phyloP scores from a whole-genome alignment of 2,329 filamentous ascomycete species.

The Fusarium staphyleae region DNA sequence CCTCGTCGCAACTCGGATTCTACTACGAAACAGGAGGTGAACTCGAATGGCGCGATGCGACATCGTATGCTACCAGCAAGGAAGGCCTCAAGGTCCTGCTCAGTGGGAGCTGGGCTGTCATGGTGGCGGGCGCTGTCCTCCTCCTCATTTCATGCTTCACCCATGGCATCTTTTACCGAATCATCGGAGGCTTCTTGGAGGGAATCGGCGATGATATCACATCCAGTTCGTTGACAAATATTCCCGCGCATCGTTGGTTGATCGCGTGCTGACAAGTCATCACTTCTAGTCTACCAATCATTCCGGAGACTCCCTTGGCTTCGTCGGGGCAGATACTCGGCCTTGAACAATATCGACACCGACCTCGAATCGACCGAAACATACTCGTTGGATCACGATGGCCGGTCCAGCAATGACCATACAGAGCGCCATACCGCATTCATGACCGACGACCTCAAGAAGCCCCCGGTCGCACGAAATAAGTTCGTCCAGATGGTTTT shows the following conservation, averaged over 20 bases:
- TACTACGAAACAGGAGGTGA: conserved; percentile 44
- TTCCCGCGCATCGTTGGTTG: background rate
- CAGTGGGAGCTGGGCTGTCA: conserved; percentile 40
- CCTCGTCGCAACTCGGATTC: conserved; percentile 45
- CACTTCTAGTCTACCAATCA: conserved; percentile 21
- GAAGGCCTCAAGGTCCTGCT: conserved; percentile 45
- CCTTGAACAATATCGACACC: conserved; percentile 19
- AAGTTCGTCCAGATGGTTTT: conserved; percentile 18
- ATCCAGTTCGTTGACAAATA: conserved; percentile 17
- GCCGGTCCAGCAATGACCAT: conserved; percentile 26
- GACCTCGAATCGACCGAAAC: conserved; percentile 33
- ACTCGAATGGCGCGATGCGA: conserved; percentile 45
- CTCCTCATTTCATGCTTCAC: conserved; percentile 36
- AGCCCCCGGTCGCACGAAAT: conserved; percentile 4
- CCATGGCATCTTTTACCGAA: conserved; percentile 36
- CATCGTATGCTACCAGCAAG: conserved; percentile 41
- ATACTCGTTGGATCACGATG: conserved; percentile 31
- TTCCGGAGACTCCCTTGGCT: conserved; percentile 22
- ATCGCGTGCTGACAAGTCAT: conserved; percentile 8
- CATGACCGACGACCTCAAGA: conserved; percentile 16
- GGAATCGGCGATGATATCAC: conserved; percentile 27
- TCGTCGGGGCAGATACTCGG: conserved; percentile 30
- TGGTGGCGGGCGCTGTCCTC: conserved; percentile 33
- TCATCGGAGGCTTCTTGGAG: conserved; percentile 32
- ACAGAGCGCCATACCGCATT: conserved; percentile 6